phyloP scores from a whole-genome alignment of 805 yeast species.

The Ogataea nitratoaversa region DNA sequence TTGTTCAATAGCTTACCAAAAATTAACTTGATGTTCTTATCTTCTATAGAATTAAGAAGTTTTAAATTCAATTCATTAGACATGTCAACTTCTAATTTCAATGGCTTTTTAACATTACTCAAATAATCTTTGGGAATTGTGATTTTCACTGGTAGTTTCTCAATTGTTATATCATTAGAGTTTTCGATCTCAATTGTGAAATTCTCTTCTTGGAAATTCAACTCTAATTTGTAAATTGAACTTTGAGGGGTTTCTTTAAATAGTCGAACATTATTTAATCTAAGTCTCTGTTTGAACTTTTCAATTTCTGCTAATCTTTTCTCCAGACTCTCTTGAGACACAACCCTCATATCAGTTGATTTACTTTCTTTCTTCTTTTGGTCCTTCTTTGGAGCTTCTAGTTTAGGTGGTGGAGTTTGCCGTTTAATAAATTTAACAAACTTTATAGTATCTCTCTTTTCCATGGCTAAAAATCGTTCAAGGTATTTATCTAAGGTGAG shows the following conservation, averaged over 20 bases:
- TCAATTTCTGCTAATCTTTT: slow-evolving; percentile 23
- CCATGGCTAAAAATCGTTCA: slow-evolving; percentile 54
- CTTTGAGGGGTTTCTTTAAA: slow-evolving; percentile 28
- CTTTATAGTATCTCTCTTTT: slow-evolving; percentile 58
- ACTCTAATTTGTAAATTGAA: slow-evolving; percentile 25
- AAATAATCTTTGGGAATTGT: slow-evolving; percentile 31
- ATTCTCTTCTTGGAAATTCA: slow-evolving; percentile 24
- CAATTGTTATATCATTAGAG: slow-evolving; percentile 23
- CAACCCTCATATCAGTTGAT: not conserved
- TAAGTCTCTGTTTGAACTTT: slow-evolving; percentile 25
- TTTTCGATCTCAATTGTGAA: slow-evolving; percentile 30
- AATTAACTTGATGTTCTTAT: slow-evolving; percentile 25
- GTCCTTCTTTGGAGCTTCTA: slow-evolving; percentile 1
- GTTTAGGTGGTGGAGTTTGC: slow-evolving; percentile 5
- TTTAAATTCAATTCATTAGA: slow-evolving; percentile 24
- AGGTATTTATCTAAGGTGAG: slow-evolving; percentile 52
- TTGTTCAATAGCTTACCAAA: slow-evolving; percentile 30
- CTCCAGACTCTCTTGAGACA: not conserved
- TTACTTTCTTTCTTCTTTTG: slow-evolving; percentile 3
- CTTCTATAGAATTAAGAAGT: slow-evolving; percentile 25
- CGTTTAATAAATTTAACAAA: slow-evolving; percentile 38
- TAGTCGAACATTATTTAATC: slow-evolving; percentile 14
- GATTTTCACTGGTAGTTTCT: slow-evolving; percentile 25
- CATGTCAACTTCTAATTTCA: slow-evolving; percentile 31
- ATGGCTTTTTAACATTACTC: slow-evolving; percentile 20